Evolutionary conservation across 257 asterid species (phyloP), one percentile per base, ranked within the genome.

Genomic region (Ehretia macrophylla): DNA sequence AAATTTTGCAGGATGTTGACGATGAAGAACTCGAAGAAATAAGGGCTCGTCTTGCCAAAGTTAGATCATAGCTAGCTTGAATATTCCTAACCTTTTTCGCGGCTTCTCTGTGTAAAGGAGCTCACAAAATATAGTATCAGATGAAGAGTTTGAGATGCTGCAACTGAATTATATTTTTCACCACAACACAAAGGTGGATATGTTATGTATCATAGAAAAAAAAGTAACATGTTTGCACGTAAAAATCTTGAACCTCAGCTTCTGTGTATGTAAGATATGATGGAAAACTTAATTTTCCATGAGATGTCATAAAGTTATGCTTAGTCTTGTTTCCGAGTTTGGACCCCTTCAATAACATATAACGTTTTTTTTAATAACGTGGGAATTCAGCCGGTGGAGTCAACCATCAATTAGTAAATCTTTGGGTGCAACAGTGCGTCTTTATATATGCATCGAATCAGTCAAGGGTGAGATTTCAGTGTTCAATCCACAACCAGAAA

Each of bases 11-110:
- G 75, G 79, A 60, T 58, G 81, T 69, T 42, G 91, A 89, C 37
- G 99, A 89, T 14, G 97, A 93, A 73, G 97, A 89, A 69, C 51
- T 93, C 12, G 99, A 93, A 79, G 91, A 78, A 58, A 87, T 93
- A 44, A 72, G 99, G 74, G 99, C 90, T 37, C 96, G 99, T 0
- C 95, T 93, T 1, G 96, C 88, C 37, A 79, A 81, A 73, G 94
- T 93, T 66, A 82, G 99, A 62, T 89, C 97, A n/a, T 93, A 77
- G 75, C 47, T 93, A 77, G 75, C 47, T 39, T 56, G 35, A 3
- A 6, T 1, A 27, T 6, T 27, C 35, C 35, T 27, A 6, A 27
- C 35, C 35, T 6, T 27, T 27, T 27, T 27, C 6, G 6, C 20
- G 32, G 32, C 8, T 11, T 13, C 20, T 17, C 10, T 4, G 19